Base-by-base conservation (phyloP, 805 yeast species). In the Yarrowia phangngaensis region DNA sequence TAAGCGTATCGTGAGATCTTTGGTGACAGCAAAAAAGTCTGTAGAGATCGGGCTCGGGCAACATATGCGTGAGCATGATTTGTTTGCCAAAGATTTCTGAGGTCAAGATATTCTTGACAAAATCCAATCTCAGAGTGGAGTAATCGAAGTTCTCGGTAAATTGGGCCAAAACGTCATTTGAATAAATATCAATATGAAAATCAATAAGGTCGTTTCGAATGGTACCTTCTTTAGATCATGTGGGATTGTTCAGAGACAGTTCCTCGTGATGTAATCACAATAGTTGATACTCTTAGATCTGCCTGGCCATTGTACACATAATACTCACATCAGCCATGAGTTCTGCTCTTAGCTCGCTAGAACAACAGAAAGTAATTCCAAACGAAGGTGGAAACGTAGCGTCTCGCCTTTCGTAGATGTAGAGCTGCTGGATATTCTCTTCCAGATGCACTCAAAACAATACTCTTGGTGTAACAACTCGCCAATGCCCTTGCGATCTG, bases 111-210 rank as follows among this genome's bases (percentile, higher is more conserved):
- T 97, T 97, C 57, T 78, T 82, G 23, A 90, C 84, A 61, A 90
- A 92, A 66, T 92, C 97, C 26, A 76, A 72, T 64, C 98, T 76
- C 54, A 90, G 70, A 45, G 77, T 70, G 64, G 90, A 96, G 64
- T 89, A 92, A 68, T 92, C 98, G 59, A 92, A 92, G 64, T 92
- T 90, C 60, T 92, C 98, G 59, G 87, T 95, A 69, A 90, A 92
- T 53, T 90, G 82, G n/a, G 94, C 92, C 1, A 97, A 97, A 8
- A 92, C 96, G 56, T 82, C 87, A 2, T 95, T 87, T 6, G 97
- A 75, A 66, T 98, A 92, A 53, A 92, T 87, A 67, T 92, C 98
- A 50, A 92, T 88, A 63, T 84, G 92, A 64, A 97, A 92, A 69
- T 92, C 98, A 52, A 92, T 89, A 54, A 92, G 75, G 65, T 92